Base-by-base conservation (phyloP, 1,139 yeast species). In the Tardiomyces digboiensis region DNA sequence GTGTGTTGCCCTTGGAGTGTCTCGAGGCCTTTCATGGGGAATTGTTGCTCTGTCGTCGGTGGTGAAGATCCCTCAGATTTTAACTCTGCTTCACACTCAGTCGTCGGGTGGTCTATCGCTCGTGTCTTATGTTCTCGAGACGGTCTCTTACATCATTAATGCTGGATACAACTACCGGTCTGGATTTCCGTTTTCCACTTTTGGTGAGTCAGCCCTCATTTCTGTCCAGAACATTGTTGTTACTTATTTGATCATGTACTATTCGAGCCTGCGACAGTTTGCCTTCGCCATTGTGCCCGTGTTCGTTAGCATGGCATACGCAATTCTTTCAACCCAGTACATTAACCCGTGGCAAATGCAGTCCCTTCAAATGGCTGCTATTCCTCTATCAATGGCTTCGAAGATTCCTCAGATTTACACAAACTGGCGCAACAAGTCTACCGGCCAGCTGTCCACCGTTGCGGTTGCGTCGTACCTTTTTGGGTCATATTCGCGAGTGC, bases 401-500 rank as follows among this genome's bases (percentile, higher is more conserved):
- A 78, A 76, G 56, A 50, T 78, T 29, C 82, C 83, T 1, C 85
- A 79, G 55, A 75, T 79, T 45, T 54, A 58, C 39, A 61, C 68
- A 40, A 78, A 78, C 54, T 64, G 67, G 52, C 62, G 59, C 42
- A 69, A 72, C 54, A 66, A 69, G 50, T 71, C 80, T 2, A 76
- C 82, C 1, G 72, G 72, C 21, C 80, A 77, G 54, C 67, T 79
- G 51, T 70, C 80, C 18, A 67, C 70, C 14, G 62, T 76, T 39
- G 73, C 82, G 8, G 74, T 79, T 37, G 66, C 72, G 43, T 81
- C 79, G 46, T 76, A 77, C 55, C 66, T 74, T 33, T 46, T 74
- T 12, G 84, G 84, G 0, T 69, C 81, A 2, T 60, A 73, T 29
- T 73, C 76, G 21, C 66, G 85, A 46, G 76, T 78, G 14, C 76